Percentiles rank a stretch among this genome's conserved stretches.
Evolutionary conservation across 139 green algal genomes (phyloP).

Genomic region (Pseudopediastrum boryanum): DNA sequence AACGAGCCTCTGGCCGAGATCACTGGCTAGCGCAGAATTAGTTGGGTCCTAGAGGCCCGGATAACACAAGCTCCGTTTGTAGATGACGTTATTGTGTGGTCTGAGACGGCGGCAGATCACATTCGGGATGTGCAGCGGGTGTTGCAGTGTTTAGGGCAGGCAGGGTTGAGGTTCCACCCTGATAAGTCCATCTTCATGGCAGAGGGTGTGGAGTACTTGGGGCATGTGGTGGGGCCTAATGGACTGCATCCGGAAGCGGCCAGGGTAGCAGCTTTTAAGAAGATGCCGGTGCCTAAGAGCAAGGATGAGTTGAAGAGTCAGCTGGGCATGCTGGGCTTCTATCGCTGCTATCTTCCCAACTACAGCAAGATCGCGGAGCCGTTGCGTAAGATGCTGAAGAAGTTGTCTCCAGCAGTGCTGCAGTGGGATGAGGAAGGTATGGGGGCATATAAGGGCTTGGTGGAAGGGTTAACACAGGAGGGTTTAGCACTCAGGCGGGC

Average conservation of each 20-base stretch:
- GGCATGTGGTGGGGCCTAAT: slow-evolving; percentile 36
- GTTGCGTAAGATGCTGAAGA: slow-evolving; percentile 34
- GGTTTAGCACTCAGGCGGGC: slow-evolving; percentile 12
- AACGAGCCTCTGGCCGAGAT: no score
- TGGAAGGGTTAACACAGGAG: slow-evolving; percentile 3
- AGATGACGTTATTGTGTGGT: slow-evolving; percentile 29
- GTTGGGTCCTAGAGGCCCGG: no score
- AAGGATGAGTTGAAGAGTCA: slow-evolving; percentile 27
- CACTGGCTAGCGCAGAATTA: no score
- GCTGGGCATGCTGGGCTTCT: slow-evolving; percentile 46
- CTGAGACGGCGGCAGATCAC: slow-evolving; percentile 15
- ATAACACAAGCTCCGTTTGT: no score
- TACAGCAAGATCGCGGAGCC: slow-evolving; percentile 35
- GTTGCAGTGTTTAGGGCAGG: not conserved
- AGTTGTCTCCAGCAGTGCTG: slow-evolving; percentile 25
- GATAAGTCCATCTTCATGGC: slow-evolving; percentile 28
- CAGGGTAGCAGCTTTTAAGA: slow-evolving; percentile 44
- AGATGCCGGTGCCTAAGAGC: slow-evolving; percentile 35
- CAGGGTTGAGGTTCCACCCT: slow-evolving; percentile 36
- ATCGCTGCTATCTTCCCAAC: slow-evolving; percentile 39
- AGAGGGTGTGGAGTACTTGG: slow-evolving; percentile 43
- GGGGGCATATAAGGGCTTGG: slow-evolving; percentile 7
- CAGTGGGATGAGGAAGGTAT: slow-evolving; percentile 26
- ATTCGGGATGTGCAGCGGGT: not conserved
- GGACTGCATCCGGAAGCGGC: slow-evolving; percentile 23